These are phyloP conservation scores for Hypericum androsaemum DNA, from an alignment of 345 rosid species.

Conservation along the genomic window DNA sequence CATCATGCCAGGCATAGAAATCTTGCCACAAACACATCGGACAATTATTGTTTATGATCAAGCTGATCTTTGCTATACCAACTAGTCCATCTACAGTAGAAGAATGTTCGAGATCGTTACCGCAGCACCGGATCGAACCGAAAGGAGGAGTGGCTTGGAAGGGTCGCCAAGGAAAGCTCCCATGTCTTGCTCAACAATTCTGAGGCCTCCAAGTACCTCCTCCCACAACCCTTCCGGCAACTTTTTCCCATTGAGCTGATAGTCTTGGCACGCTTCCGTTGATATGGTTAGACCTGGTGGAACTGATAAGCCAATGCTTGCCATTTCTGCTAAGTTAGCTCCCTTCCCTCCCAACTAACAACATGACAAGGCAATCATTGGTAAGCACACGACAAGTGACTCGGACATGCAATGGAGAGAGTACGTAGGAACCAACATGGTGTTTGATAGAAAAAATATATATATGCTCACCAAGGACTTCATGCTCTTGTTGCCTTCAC, in stretches of 20 bases:
- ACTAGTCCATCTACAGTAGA: too few relatives aligned
- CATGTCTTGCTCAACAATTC: constrained; percentile 56
- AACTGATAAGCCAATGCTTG: constrained; percentile 85
- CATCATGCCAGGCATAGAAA: constrained; percentile 99
- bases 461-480: constrained; percentile 76
- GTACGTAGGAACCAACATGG: not conserved
- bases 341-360: constrained; percentile 90
- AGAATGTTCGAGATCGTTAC: constrained; percentile 29
- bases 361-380: not conserved
- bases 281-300: constrained; percentile 94
- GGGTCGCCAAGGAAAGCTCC: constrained; percentile 75
- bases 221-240: constrained; percentile 72
- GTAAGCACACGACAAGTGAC: not conserved
- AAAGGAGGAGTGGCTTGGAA: constrained; percentile 76
- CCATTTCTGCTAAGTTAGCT: constrained; percentile 97
- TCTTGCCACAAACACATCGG: constrained; percentile 24
- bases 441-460: not conserved
- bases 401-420: not conserved
- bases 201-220: constrained; percentile 53
- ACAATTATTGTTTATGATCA: too few relatives aligned
- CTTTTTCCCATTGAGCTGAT: constrained; percentile 52
- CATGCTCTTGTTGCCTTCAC: constrained; percentile 97
- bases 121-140: constrained; percentile 98
- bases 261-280: constrained; percentile 84
- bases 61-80: too few relatives aligned